A percentile compares a stretch with the other conserved stretches of the same genome.
Evolutionary conservation across 2,329 filamentous ascomycete species (phyloP).

Genomic region (Falciphora oryzae): DNA sequence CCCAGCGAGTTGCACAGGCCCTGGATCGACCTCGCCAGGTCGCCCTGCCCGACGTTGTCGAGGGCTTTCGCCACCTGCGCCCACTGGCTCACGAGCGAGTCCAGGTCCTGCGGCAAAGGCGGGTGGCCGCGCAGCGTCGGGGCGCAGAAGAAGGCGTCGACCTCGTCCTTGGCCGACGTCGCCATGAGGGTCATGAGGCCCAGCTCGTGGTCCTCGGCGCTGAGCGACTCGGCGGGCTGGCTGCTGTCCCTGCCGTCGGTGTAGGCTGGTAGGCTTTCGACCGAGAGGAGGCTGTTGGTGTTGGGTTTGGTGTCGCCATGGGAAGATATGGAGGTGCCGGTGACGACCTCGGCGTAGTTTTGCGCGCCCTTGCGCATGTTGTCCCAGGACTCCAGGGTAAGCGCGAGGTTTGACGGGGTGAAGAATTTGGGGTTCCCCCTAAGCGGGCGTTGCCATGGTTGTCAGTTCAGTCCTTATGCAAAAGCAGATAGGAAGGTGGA

Average conservation of each 20-base stretch:
- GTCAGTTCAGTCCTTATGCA: background rate
- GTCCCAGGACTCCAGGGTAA: background rate
- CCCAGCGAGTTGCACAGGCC: too few relatives aligned
- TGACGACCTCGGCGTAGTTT: background rate
- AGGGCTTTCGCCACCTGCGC: too few relatives aligned
- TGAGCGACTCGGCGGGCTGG: background rate
- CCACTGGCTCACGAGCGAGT: background rate
- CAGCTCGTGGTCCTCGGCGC: background rate
- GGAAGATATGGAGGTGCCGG: background rate
- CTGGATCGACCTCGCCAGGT: too few relatives aligned
- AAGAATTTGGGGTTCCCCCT: background rate
- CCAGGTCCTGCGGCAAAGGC: background rate
- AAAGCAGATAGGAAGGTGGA: too few relatives aligned
- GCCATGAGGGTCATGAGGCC: background rate
- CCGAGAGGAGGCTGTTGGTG: background rate
- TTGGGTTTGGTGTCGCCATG: background rate
- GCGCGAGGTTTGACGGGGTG: background rate
- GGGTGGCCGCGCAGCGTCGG: background rate
- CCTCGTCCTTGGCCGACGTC: background rate
- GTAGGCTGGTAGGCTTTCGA: background rate
- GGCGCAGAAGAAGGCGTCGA: background rate
- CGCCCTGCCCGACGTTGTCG: too few relatives aligned
- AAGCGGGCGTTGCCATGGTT: background rate
- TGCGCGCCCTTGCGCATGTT: background rate
- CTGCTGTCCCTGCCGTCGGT: background rate